Evolutionary conservation across 2,329 filamentous ascomycete genomes (phyloP).

Genomic region (Ascochyta clinopodiicola): DNA sequence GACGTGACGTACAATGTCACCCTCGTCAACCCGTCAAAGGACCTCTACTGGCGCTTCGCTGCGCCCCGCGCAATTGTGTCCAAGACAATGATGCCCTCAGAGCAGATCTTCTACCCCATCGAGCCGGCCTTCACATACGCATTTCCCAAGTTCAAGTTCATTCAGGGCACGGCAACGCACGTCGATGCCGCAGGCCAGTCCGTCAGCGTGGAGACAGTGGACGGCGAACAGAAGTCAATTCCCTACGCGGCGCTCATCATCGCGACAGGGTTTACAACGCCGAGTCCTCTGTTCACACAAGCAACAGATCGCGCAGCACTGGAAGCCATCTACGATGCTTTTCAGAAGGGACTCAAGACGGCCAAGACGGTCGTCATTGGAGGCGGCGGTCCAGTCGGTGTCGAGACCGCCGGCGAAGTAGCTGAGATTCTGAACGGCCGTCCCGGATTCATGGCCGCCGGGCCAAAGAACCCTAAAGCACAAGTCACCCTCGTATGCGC

Average conservation of each 20-base stretch:
- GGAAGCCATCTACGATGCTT: slow-evolving; percentile 43
- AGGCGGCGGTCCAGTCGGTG: slow-evolving; percentile 58
- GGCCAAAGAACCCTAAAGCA: slow-evolving; percentile 49
- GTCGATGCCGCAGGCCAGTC: slow-evolving; percentile 56
- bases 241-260: slow-evolving; percentile 62
- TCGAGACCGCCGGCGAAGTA: slow-evolving; percentile 59
- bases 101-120: slow-evolving; percentile 61
- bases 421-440: slow-evolving; percentile 51
- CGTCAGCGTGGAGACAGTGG: slow-evolving; percentile 49
- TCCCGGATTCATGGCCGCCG: slow-evolving; percentile 46
- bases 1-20: slow-evolving; percentile 58
- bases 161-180: slow-evolving; percentile 58
- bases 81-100: slow-evolving; percentile 55
- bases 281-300: slow-evolving; percentile 55
- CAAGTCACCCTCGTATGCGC: slow-evolving; percentile 56
- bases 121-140: slow-evolving; percentile 60
- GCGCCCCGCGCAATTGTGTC: slow-evolving; percentile 62
- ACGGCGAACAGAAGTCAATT: slow-evolving; percentile 45
- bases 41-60: slow-evolving; percentile 62
- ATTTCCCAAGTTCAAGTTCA: slow-evolving; percentile 56
- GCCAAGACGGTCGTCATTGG: slow-evolving; percentile 57
- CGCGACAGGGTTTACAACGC: slow-evolving; percentile 60
- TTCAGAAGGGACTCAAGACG: slow-evolving; percentile 45
- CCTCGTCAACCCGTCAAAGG: slow-evolving; percentile 61
- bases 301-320: slow-evolving; percentile 39